phyloP scores from a whole-genome alignment of 2,329 filamentous ascomycete genomes.

The Penicillium sp. region DNA sequence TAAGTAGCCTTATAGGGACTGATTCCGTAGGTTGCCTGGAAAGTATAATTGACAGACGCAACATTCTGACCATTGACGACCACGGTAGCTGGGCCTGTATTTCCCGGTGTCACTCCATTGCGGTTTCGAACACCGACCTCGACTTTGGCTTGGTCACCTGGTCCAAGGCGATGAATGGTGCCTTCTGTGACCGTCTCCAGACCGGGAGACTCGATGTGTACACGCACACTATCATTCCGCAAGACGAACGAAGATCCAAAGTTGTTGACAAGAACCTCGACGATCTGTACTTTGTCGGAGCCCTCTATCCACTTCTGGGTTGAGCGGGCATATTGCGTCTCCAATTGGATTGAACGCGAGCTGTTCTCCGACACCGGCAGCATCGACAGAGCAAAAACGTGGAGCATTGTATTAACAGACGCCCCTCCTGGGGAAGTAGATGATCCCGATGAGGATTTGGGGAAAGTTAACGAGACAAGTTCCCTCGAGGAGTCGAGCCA shows the following conservation, averaged over 20 bases:
- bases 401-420: slow-evolving; percentile 30
- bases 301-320: slow-evolving; percentile 43
- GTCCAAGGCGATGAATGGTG: slow-evolving; percentile 39
- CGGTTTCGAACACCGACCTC: slow-evolving; percentile 38
- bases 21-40: slow-evolving; percentile 39
- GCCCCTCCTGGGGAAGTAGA: slow-evolving; percentile 22
- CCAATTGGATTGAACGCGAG: slow-evolving; percentile 13
- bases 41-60: slow-evolving; percentile 22
- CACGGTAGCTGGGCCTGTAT: slow-evolving; percentile 31
- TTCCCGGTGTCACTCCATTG: slow-evolving; percentile 29
- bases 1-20: slow-evolving; percentile 33
- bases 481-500: slow-evolving; percentile 43
- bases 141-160: slow-evolving; percentile 40
- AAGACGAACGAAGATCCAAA: slow-evolving; percentile 35
- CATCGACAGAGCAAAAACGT: slow-evolving; percentile 42
- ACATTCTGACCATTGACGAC: slow-evolving; percentile 27
- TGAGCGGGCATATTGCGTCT: slow-evolving; percentile 42
- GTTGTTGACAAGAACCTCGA: slow-evolving; percentile 41
- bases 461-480: slow-evolving; percentile 35
- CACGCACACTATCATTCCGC: slow-evolving; percentile 34
- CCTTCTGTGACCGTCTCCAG: slow-evolving; percentile 35
- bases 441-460: slow-evolving; percentile 36
- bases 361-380: slow-evolving; percentile 25
- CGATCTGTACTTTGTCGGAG: slow-evolving; percentile 40
- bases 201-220: slow-evolving; percentile 34